Percentiles rank a stretch among this genome's conserved stretches.
Conservation (phyloP, 768 basidiomycete species). For the Podaxis sp. region DNA sequence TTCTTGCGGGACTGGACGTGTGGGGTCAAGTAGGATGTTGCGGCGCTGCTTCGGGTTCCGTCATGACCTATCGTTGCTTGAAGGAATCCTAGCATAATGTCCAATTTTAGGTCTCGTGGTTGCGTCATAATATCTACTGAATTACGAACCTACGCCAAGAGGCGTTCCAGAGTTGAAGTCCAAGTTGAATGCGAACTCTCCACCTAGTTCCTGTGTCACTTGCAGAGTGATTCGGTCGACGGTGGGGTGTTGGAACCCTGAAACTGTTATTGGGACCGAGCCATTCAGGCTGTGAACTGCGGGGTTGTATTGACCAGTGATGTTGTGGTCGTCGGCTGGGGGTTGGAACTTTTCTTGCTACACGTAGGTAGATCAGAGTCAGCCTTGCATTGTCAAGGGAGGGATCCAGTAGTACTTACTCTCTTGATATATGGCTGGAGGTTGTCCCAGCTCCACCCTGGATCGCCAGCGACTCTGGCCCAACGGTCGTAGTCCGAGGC, state of each 20-base stretch:
- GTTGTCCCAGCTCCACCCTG: conserved; percentile 30
- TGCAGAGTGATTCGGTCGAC: conserved; percentile 17
- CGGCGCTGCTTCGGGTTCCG: conserved; percentile 15
- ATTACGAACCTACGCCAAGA: conserved; percentile 14
- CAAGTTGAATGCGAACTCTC: conserved; percentile 16
- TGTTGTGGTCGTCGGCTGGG: conserved; percentile 30
- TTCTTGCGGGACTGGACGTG: conserved; percentile 3
- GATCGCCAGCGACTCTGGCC: conserved; percentile 24
- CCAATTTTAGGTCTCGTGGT: too few species aligned
- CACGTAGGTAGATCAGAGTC: not conserved
- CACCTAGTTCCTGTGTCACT: conserved; percentile 28
- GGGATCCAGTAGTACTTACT: conserved; percentile 14
- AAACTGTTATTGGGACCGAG: conserved; percentile 23
- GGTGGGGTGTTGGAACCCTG: conserved; percentile 20
- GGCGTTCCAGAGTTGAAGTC: conserved; percentile 16
- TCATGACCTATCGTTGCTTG: conserved; percentile 15
- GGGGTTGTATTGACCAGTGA: conserved; percentile 30
- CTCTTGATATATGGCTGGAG: conserved; percentile 26
- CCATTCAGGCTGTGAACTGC: conserved; percentile 27
- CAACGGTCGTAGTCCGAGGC: conserved; percentile 26
- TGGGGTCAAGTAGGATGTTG: conserved; percentile 13
- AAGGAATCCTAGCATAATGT: not conserved
- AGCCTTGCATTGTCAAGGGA: not conserved
- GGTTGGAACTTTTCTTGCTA: conserved; percentile 24
- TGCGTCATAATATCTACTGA: not conserved